Evolutionary conservation across 2,329 filamentous ascomycete species (phyloP), one percentile per base, ranked within the genome.

Genomic region (Verticillium zaregamsianum): DNA sequence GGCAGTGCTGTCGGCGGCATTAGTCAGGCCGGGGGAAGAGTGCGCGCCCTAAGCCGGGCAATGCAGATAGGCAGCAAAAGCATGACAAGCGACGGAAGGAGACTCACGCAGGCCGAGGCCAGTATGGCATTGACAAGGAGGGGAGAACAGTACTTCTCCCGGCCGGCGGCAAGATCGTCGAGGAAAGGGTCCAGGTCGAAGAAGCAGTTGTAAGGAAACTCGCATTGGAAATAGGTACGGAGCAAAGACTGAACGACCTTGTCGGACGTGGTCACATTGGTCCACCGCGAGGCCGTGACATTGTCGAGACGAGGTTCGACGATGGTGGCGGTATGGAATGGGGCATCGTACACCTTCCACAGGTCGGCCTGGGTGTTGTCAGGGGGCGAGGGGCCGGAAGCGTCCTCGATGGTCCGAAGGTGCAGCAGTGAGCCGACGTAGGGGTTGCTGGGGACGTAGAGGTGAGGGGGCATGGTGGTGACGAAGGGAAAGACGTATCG

Each of bases 81-180:
- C 4, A 28, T 6, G 28, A 28, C 28, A 28, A 6, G 28, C 28
- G 28, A 28, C 7, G 7, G 31, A 17, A 3, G 55, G 31, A 57
- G 23, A 20, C 55, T n/a, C 35, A 57, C 55, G 31, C 31, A 20
- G 12, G 55, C 55, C 31, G 23, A 17, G 12, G 32, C 31, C 15
- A 57, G 32, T 28, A 57, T 57, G 28, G 55, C 55, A 31, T 57
- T 57, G 55, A 57, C 55, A 32, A 57, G 55, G 7, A 57, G 31
- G 3, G 55, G 32, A 20, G 55, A 57, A 23, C 55, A 57, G 32
- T 57, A 57, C 55, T 17, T 33, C 31, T 57, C 55, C 32, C 35
- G 11, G n/a, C 55, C 55, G n/a, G 55, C 31, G 12, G 35, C 32
- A 33, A 57, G 55, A 31, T 57, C 31, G 15, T 57, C 55, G 5